Percentiles rank a stretch among this genome's conserved stretches.
Conservation (phyloP, 2,329 filamentous ascomycete genomes). For the Gnomoniopsis sp. region DNA sequence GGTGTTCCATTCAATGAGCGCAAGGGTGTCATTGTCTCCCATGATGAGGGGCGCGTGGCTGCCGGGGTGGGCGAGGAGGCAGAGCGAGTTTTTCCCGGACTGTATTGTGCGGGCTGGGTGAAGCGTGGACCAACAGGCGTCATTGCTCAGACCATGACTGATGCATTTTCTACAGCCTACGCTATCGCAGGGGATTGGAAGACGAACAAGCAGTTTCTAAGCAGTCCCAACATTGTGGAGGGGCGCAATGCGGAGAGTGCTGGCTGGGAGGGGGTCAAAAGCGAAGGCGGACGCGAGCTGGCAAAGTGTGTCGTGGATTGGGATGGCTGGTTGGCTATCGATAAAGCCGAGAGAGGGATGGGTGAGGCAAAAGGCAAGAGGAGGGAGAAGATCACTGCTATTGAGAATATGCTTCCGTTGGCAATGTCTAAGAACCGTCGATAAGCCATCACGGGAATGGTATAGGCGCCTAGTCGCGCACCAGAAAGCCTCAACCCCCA, state of each 20-base stretch:
- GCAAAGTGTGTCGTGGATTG: conserved; percentile 56
- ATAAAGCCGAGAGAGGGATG: conserved; percentile 67
- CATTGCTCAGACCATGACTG: conserved; percentile 92
- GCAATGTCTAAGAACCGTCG: background rate
- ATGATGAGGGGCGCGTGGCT: conserved; percentile 71
- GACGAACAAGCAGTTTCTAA: conserved; percentile 38
- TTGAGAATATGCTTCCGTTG: conserved; percentile 50
- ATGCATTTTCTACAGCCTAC: conserved; percentile 87
- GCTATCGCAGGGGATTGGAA: conserved; percentile 77
- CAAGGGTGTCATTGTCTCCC: conserved; percentile 77
- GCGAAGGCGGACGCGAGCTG: conserved; percentile 44
- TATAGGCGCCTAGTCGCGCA: conserved; percentile 38
- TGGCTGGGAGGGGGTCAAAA: conserved; percentile 76
- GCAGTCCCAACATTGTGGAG: conserved; percentile 15
- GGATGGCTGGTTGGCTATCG: conserved; percentile 82
- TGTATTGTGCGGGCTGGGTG: conserved; percentile 96
- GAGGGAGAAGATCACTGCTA: conserved; percentile 66
- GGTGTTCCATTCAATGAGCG: conserved; percentile 74
- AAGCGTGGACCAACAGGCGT: conserved; percentile 93
- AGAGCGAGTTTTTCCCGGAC: conserved; percentile 50
- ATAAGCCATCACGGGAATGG: background rate
- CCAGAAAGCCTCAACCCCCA: conserved; percentile 7
- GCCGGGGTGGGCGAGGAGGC: conserved; percentile 30
- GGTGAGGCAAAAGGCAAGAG: conserved; percentile 70
- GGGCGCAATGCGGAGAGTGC: conserved; percentile 13